Evolutionary conservation across 2,329 filamentous ascomycete genomes (phyloP), one percentile per base, ranked within the genome.

Genomic region (Sporothrix euskadiensis): DNA sequence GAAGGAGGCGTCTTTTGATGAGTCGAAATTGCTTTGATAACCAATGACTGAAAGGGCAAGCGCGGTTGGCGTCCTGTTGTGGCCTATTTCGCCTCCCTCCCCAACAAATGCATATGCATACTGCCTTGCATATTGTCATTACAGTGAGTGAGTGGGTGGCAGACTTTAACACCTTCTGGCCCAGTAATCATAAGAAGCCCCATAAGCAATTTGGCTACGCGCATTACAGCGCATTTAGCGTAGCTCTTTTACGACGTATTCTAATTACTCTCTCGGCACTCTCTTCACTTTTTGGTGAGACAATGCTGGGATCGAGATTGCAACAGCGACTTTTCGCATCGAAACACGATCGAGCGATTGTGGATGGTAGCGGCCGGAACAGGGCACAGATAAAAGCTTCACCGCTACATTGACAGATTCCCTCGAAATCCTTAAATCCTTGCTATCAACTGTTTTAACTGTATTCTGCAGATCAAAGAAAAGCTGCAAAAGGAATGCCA

Each of bases 101-200:
- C 71, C 71, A 72, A 72, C 71, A 68, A 71, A 54, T 71, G 69
- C 69, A 22, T n/a, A 26, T 54, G 26, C n/a, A n/a, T n/a, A n/a
- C n/a, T n/a, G n/a, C 44, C 30, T 65, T 71, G 57, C 30, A 71
- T 16, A 4, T 39, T 26, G 30, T 59, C 9, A 54, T 54, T 22
- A 8, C n/a, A 26, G 22, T 56, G 22, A 10, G 52, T 10, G 22
- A n/a, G n/a, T n/a, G n/a, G n/a, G n/a, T n/a, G 22, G 52, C 47
- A 49, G 47, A 19, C 47, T 6, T 16, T 16, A 16, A 35, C 35
- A 35, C 44, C 12, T 44, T 14, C 19, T 57, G 44, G 44, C 44
- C 44, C 9, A 44, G 41, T 44, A 44, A 44, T 44, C 22, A 30
- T 14, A 61, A 1, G 1, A 22, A 4, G 52, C 30, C 35, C 14